phyloP scores from a whole-genome alignment of 2,329 filamentous ascomycete species.

The Xylaria sp. region DNA sequence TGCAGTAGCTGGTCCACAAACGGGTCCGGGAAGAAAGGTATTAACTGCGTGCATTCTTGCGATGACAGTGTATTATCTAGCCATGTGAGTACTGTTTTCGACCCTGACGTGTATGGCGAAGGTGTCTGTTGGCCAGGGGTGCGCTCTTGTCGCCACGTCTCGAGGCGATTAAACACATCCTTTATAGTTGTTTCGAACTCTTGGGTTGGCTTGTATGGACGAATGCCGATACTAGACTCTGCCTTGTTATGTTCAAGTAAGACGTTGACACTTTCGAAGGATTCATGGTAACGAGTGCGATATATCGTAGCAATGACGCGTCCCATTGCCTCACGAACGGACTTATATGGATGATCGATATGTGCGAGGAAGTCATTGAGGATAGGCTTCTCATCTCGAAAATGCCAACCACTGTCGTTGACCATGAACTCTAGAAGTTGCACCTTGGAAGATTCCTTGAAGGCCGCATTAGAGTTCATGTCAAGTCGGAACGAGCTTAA shows the following conservation, averaged over 20 bases:
- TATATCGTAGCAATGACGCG: slow-evolving; percentile 88
- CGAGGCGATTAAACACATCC: slow-evolving; percentile 80
- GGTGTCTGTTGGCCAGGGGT: slow-evolving; percentile 90
- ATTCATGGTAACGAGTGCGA: slow-evolving; percentile 92
- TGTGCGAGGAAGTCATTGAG: slow-evolving; percentile 88
- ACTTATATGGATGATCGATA: slow-evolving; percentile 97
- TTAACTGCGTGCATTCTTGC: slow-evolving; percentile 89
- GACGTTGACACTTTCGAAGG: slow-evolving; percentile 80
- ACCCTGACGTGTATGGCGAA: slow-evolving; percentile 92
- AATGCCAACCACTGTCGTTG: slow-evolving; percentile 93
- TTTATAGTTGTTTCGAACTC: slow-evolving; percentile 78
- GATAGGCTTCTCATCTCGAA: slow-evolving; percentile 88
- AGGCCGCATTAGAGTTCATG: slow-evolving; percentile 94
- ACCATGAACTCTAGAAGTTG: slow-evolving; percentile 89
- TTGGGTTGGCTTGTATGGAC: slow-evolving; percentile 81
- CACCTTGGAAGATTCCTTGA: slow-evolving; percentile 98
- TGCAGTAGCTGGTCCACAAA: slow-evolving; percentile 94
- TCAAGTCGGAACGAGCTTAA: slow-evolving; percentile 88
- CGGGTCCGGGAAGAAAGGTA: slow-evolving; percentile 87
- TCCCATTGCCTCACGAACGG: slow-evolving; percentile 93
- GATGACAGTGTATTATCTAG: slow-evolving; percentile 90
- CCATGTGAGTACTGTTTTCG: slow-evolving; percentile 96
- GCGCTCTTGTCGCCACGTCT: slow-evolving; percentile 87
- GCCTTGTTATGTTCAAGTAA: slow-evolving; percentile 82
- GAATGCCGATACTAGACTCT: slow-evolving; percentile 82